Evolutionary conservation across 2,329 filamentous ascomycete species (phyloP).

Genomic region (Didymella keratinophila): DNA sequence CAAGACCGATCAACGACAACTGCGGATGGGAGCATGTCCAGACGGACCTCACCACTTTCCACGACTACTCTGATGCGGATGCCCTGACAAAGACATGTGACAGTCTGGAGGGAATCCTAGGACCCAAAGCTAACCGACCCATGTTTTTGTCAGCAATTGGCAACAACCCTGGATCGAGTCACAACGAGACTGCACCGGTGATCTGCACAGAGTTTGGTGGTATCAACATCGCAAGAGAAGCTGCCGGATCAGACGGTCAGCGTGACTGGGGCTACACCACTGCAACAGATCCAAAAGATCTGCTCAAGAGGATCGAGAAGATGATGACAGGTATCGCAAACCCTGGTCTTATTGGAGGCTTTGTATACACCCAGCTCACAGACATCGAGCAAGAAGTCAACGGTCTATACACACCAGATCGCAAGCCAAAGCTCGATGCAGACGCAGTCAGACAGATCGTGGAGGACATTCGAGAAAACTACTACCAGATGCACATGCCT

Average conservation of each 20-base stretch:
- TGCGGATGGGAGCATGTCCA: constrained; percentile 75
- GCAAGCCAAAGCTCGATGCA: constrained; percentile 66
- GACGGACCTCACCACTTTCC: constrained; percentile 72
- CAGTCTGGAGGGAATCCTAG: constrained; percentile 63
- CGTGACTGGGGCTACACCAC: constrained; percentile 73
- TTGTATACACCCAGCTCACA: constrained; percentile 72
- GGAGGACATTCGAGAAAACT: constrained; percentile 51
- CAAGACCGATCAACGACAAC: constrained; percentile 73
- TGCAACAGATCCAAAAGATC: constrained; percentile 65
- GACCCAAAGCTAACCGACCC: constrained; percentile 59
- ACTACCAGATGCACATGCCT: constrained; percentile 29
- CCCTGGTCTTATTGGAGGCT: constrained; percentile 65
- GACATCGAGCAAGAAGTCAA: constrained; percentile 74
- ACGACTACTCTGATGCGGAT: constrained; percentile 69
- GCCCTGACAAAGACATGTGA: constrained; percentile 64
- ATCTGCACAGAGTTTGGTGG: constrained; percentile 74
- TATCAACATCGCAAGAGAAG: constrained; percentile 67
- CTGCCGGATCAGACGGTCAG: constrained; percentile 55
- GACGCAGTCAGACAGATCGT: constrained; percentile 65
- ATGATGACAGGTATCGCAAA: constrained; percentile 66
- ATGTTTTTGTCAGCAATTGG: constrained; percentile 63
- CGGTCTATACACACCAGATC: constrained; percentile 69
- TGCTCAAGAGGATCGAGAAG: constrained; percentile 65
- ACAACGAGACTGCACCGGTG: constrained; percentile 64
- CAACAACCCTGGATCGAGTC: constrained; percentile 55